Conservation (phyloP, 2,329 filamentous ascomycete genomes). For the Tolypocladium cylindrosporum region DNA sequence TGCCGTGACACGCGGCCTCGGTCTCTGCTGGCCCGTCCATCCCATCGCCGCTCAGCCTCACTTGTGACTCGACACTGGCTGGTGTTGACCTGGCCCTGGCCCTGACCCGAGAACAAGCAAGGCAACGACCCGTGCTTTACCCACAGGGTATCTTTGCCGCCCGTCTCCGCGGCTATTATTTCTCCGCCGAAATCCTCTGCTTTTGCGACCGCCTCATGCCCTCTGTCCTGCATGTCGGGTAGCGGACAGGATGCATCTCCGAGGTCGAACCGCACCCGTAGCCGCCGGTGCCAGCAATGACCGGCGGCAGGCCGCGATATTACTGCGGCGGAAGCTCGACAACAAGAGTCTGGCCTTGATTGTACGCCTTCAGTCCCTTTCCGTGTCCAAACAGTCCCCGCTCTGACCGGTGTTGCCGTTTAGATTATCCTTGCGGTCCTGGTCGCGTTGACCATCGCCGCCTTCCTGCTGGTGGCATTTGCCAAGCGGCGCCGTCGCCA, state of each 20-base stretch:
- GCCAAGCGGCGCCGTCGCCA: slow-evolving; percentile 3
- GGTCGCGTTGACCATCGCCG: not conserved
- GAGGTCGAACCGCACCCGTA: not conserved
- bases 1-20: not conserved
- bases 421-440: not conserved
- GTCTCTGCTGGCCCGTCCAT: not conserved
- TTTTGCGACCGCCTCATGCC: not conserved
- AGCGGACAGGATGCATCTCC: not conserved
- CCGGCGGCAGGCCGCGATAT: not conserved
- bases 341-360: slow-evolving; percentile 4
- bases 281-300: not conserved
- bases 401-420: not conserved
- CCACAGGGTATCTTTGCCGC: not conserved
- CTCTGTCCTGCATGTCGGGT: not conserved
- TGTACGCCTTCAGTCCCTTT: slow-evolving; percentile 3
- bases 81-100: not conserved
- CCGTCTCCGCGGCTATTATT: not conserved
- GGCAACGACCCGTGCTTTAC: not conserved
- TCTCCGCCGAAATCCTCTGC: not conserved
- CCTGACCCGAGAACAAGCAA: not conserved
- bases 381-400: not conserved
- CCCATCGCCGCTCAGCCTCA: not conserved
- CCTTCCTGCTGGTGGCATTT: not conserved
- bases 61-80: not conserved
- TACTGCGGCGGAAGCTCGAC: slow-evolving; percentile 1